These are phyloP conservation scores for Ligustrum vulgare DNA, from an alignment of 257 asterid species.

Conservation along the genomic window DNA sequence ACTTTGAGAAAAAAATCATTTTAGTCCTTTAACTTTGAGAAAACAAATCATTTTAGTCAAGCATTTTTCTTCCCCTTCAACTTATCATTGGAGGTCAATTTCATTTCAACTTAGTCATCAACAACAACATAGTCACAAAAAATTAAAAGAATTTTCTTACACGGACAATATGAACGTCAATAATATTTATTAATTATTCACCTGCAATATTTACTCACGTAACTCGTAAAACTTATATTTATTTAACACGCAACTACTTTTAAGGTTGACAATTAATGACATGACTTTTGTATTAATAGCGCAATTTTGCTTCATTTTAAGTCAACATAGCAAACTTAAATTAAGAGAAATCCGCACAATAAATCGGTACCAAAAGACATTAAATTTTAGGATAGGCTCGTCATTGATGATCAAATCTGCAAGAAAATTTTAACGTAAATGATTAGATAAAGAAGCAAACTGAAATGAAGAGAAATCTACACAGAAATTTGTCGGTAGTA, in stretches of 20 bases:
- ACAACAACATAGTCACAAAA: neutral
- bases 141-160: too few relatives aligned
- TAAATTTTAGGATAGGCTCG: neutral
- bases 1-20: neutral
- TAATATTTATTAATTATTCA: too few relatives aligned
- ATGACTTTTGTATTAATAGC: too few relatives aligned
- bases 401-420: neutral
- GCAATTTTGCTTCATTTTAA: neutral
- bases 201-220: too few relatives aligned
- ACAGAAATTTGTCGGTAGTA: neutral
- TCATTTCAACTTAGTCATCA: neutral
- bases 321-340: neutral
- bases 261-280: neutral
- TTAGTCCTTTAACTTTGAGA: neutral
- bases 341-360: too few relatives aligned
- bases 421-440: too few relatives aligned
- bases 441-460: too few relatives aligned
- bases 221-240: too few relatives aligned
- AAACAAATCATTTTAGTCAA: neutral
- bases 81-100: neutral
- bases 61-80: neutral
- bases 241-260: too few relatives aligned
- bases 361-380: neutral
- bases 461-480: neutral
- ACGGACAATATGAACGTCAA: neutral